Evolutionary conservation across 176 grass and related monocot species (phyloP).

Genomic region (Zoysia japonica): DNA sequence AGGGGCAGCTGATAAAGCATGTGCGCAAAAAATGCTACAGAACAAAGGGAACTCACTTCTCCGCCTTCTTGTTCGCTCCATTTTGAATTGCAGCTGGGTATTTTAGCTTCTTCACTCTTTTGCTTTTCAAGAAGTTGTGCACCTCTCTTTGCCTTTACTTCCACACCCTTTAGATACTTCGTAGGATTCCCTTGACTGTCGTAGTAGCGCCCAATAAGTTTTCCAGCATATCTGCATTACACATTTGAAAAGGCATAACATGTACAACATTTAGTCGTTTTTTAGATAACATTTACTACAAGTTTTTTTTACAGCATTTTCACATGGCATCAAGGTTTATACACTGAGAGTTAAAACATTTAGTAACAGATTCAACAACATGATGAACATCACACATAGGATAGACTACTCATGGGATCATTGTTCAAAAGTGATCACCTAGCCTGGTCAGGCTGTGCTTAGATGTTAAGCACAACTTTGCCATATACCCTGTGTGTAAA

Average conservation of each 20-base stretch:
- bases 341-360: neutral
- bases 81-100: slow-evolving; percentile 86
- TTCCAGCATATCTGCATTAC: slow-evolving; percentile 74
- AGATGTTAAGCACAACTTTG: neutral
- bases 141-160: slow-evolving; percentile 89
- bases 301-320: neutral
- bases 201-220: slow-evolving; percentile 81
- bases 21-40: neutral
- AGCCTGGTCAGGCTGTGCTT: neutral
- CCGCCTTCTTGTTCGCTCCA: slow-evolving; percentile 91
- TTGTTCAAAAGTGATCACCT: neutral
- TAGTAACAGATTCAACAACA: neutral
- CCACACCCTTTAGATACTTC: slow-evolving; percentile 87
- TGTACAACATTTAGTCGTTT: neutral
- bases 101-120: slow-evolving; percentile 80
- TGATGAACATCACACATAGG: neutral
- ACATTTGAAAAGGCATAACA: slow-evolving; percentile 15
- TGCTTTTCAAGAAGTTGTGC: slow-evolving; percentile 92
- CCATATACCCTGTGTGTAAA: neutral
- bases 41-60: slow-evolving; percentile 49
- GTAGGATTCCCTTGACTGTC: slow-evolving; percentile 83
- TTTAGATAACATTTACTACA: too few relatives aligned
- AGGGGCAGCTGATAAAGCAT: neutral
- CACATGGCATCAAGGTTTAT: neutral
- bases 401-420: neutral